Base-by-base conservation (phyloP, 1,139 yeast species). In the Yamadazyma taylorii region DNA sequence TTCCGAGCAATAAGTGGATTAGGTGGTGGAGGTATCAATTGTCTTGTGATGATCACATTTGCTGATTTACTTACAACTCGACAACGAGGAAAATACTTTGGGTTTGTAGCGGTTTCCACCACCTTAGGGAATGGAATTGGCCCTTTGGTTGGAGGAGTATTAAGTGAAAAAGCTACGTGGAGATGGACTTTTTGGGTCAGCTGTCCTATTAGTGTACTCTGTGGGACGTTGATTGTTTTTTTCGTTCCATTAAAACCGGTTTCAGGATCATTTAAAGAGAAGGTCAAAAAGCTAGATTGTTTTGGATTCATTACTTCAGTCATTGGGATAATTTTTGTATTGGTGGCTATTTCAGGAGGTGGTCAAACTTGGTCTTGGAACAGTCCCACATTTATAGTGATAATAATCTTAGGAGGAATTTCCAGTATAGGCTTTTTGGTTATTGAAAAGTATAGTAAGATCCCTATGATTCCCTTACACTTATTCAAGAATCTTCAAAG, bases 121-220 rank as follows among this genome's bases (percentile, higher is more conserved):
- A 81, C 81, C 0, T 43, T 76, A 4, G 84, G 83, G 2, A 73
- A 72, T 46, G 75, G 75, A 0, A 41, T 73, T 5, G 83, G 82
- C 0, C 83, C 83, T 0, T 68, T 78, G 35, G 50, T 78, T 9
- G 77, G 78, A 45, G 75, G 78, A 16, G 74, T 69, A 0, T 70
- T 77, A 43, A 65, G 73, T 19, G 58, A 63, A 30, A 60, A 61
- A 40, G 56, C 55, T 13, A 44, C 63, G 19, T 79, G 85, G 85
- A 65, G 78, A 45, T 63, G 70, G 43, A 64, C 70, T 36, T 77
- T 68, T 46, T 72, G 66, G 53, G 57, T 69, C 39, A 52, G 71
- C 44, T 66, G 70, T 21, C 79, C 80, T 0, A 41, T 72, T 14
- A 61, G 67, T 3, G 45, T 62, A 9, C 59, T 60, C 9, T 51